A percentile compares a stretch with the other conserved stretches of the same genome.
phyloP scores from a whole-genome alignment of 495 filamentous ascomycete genomes.

The Parathielavia hyrcaniae region DNA sequence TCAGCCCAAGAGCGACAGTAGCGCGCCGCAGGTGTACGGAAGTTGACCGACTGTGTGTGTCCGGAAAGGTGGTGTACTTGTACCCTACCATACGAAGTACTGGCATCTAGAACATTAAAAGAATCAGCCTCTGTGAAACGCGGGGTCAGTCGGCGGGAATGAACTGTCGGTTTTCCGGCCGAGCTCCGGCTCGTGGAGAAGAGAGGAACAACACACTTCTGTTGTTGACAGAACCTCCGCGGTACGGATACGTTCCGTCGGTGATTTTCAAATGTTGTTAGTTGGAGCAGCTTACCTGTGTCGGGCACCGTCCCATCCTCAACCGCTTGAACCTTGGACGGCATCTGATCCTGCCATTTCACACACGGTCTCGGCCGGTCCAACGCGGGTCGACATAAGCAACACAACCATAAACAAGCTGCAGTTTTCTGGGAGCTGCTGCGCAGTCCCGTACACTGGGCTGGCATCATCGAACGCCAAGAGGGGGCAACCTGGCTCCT shows the following conservation, averaged over 20 bases:
- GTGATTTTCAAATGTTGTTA: background rate
- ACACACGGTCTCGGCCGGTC: background rate
- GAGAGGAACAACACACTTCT: constrained; percentile 4
- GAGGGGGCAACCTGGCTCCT: no score
- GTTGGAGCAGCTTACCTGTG: background rate
- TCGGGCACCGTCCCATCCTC: background rate
- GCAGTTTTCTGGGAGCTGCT: background rate
- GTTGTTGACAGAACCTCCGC: constrained; percentile 10
- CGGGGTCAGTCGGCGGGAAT: background rate
- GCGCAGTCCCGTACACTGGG: no score
- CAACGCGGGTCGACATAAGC: constrained; percentile 5
- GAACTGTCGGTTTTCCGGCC: constrained; percentile 6
- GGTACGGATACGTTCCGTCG: no score
- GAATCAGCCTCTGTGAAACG: background rate
- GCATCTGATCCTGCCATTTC: background rate
- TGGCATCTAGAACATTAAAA: background rate
- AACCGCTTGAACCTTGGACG: background rate
- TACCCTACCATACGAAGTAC: no score
- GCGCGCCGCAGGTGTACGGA: background rate
- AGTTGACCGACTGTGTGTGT: background rate
- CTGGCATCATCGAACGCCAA: background rate
- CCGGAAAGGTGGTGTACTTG: no score
- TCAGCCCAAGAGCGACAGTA: background rate
- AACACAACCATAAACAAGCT: background rate
- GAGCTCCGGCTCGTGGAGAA: constrained; percentile 15